phyloP scores from a whole-genome alignment of 306 rosid species.

The Cicer cuneatum region DNA sequence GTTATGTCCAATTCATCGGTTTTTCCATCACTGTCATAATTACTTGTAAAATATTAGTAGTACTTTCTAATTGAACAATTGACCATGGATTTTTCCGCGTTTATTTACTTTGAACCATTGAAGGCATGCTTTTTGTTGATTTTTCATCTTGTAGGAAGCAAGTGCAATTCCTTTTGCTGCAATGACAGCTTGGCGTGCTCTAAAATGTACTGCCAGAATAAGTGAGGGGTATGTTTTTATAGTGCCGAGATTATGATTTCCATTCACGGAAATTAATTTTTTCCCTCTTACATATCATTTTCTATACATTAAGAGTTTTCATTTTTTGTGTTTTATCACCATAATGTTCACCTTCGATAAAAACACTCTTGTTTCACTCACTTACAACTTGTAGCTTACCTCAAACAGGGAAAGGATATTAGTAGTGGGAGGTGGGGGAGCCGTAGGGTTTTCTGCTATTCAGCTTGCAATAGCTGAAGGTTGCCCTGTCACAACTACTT shows the following conservation, averaged over 20 bases:
- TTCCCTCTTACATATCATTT: conserved; percentile 19
- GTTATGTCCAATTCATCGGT: conserved; percentile 20
- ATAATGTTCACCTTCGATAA: conserved; percentile 25
- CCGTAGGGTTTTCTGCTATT: conserved; percentile 85
- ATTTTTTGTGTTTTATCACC: conserved; percentile 18
- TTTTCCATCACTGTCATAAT: conserved; percentile 16
- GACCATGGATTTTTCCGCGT: background rate
- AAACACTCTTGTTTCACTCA: conserved; percentile 34
- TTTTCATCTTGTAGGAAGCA: conserved; percentile 64
- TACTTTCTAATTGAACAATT: conserved; percentile 36
- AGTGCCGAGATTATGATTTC: conserved; percentile 34
- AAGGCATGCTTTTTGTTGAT: conserved; percentile 10
- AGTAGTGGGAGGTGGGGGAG: conserved; percentile 98
- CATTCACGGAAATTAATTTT: background rate
- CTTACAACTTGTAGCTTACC: conserved; percentile 44
- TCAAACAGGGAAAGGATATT: conserved; percentile 77
- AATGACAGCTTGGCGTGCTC: conserved; percentile 98
- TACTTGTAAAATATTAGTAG: conserved; percentile 9
- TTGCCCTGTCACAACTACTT: conserved; percentile 83
- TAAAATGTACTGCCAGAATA: conserved; percentile 86
- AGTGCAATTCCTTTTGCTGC: conserved; percentile 99
- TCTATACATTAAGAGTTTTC: conserved; percentile 2
- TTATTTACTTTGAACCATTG: conserved; percentile 26
- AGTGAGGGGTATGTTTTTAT: conserved; percentile 77
- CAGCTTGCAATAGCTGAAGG: conserved; percentile 87